Base-by-base conservation (phyloP, 352 stramenopile genomes). In the Globisporangium megalacanthum region DNA sequence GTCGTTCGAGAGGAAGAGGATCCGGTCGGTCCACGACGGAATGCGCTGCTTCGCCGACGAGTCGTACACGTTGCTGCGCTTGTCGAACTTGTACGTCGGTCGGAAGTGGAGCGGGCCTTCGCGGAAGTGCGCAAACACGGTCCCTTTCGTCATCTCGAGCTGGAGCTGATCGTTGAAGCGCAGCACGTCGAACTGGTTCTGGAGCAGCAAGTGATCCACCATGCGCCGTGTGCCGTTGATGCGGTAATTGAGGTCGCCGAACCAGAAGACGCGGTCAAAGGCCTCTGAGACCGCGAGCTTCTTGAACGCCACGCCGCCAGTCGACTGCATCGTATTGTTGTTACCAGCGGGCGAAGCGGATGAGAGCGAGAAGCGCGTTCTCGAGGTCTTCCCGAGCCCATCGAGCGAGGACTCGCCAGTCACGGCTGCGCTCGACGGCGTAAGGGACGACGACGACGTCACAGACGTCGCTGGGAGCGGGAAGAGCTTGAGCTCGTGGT, bases 21-120 rank as follows among this genome's bases (percentile, higher is more conserved):
- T 88, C 19, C 96, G 79, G 73, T 99, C 96, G n/a, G 96, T 98
- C 93, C 92, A 99, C 14, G 94, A 96, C 37, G 94, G 96, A 49
- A 98, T 94, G 20, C 96, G 80, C 66, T 96, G 88, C 73, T 98
- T 99, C 19, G 88, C 66, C 3, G 90, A 98, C 50, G 91, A 96
- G 66, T 99, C 96, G 69, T 98, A 98, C 15, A 75, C 60, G 64
- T 96, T 83, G 41, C 70, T 87, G 51, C 69, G 77, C 60, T 97
- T 97, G 75, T 98, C 94, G 65, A 98, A 98, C 68, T 98, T 98
- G 72, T 98, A 99, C 14, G 95, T 98, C 8, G 96, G 96, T 14
- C 79, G 74, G 60, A 99, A 99, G 44, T 84, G 63, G 45, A 98
- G 74, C 37, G 84, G 87, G 0, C 92, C 95, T 72, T 99, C 96